Conservation (phyloP, 2,329 filamentous ascomycete genomes). For the Curvularia spicifera region DNA sequence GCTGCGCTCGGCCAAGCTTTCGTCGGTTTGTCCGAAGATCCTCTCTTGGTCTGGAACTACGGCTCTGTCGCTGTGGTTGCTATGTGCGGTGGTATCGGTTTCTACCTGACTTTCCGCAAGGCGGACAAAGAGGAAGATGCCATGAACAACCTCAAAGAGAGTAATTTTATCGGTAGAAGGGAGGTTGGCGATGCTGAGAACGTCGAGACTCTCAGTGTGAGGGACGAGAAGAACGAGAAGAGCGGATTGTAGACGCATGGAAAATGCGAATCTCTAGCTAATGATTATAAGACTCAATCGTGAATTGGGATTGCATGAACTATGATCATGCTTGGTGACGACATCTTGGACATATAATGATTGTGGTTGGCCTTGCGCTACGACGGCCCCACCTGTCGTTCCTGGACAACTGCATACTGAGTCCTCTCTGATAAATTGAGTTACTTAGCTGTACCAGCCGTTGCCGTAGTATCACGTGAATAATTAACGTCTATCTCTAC, state of each 20-base stretch:
- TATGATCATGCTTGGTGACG: background rate
- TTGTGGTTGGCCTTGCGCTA: too few relatives aligned
- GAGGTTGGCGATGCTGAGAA: constrained; percentile 28
- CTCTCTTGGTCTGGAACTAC: constrained; percentile 44
- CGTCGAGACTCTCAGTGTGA: constrained; percentile 22
- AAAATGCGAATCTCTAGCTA: background rate
- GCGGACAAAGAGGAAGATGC: constrained; percentile 43
- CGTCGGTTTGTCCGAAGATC: constrained; percentile 42
- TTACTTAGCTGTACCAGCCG: too few relatives aligned
- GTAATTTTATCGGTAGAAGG: constrained; percentile 28
- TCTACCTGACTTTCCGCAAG: constrained; percentile 43
- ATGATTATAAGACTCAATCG: background rate
- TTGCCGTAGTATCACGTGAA: too few relatives aligned
- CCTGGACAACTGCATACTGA: too few relatives aligned
- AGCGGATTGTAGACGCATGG: constrained; percentile 6
- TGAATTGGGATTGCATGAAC: background rate
- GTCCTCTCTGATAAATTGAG: too few relatives aligned
- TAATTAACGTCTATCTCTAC: too few relatives aligned
- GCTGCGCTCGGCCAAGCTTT: constrained; percentile 43
- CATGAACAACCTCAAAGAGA: constrained; percentile 41
- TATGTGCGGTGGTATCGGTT: constrained; percentile 39
- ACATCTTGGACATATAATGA: background rate
- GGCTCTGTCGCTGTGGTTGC: constrained; percentile 42
- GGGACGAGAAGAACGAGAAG: constrained; percentile 35
- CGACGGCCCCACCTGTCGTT: too few relatives aligned